These are phyloP conservation scores for Candida sanyaensis DNA, from an alignment of 1,139 yeast genomes.

Conservation along the genomic window DNA sequence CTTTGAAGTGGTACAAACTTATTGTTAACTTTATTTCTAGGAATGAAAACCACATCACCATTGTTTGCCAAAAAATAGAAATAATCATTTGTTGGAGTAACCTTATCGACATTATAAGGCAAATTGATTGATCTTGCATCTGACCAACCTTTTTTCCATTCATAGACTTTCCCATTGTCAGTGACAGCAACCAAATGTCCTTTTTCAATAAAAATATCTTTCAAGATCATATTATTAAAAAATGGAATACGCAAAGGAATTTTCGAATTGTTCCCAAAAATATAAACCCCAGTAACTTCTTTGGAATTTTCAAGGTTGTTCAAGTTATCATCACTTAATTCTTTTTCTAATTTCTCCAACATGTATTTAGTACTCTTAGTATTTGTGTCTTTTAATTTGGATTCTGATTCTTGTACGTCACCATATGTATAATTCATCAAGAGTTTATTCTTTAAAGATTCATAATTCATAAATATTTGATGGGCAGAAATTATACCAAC, in stretches of 20 bases:
- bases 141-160: constrained; percentile 53
- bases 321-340: constrained; percentile 31
- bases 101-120: constrained; percentile 51
- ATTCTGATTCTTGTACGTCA: constrained; percentile 26
- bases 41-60: constrained; percentile 55
- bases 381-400: constrained; percentile 32
- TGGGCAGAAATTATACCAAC: constrained; percentile 37
- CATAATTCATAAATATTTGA: constrained; percentile 45
- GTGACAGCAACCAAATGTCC: constrained; percentile 63
- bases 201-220: constrained; percentile 55
- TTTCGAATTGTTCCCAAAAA: constrained; percentile 42
- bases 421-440: constrained; percentile 30
- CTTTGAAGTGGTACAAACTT: constrained; percentile 19
- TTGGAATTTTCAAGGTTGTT: constrained; percentile 26
- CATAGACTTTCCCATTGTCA: constrained; percentile 71
- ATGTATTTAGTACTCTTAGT: constrained; percentile 26
- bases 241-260: constrained; percentile 61
- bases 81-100: constrained; percentile 52
- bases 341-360: constrained; percentile 28
- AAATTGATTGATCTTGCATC: constrained; percentile 27
- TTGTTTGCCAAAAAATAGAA: constrained; percentile 60
- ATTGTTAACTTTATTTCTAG: constrained; percentile 28
- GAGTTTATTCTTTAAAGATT: constrained; percentile 25
- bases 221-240: constrained; percentile 63
- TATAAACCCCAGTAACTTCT: constrained; percentile 35